Conservation (phyloP, 2,329 filamentous ascomycete species). For the Beauveria pseudobassiana region DNA sequence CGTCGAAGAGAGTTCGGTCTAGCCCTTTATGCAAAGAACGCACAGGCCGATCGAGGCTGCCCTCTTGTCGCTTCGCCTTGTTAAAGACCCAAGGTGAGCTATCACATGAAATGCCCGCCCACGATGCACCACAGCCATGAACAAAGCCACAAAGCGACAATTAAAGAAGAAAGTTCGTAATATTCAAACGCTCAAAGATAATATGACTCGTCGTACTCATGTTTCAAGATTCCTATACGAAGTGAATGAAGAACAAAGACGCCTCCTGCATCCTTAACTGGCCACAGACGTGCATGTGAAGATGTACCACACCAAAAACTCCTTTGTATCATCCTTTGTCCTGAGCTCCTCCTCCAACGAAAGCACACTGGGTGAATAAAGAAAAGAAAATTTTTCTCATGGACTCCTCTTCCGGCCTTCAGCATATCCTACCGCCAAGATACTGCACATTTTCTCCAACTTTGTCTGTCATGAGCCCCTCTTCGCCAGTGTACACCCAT, state of each 20-base stretch:
- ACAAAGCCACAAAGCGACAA: not conserved
- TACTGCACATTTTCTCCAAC: slow-evolving; percentile 47
- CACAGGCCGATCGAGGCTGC: slow-evolving; percentile 2
- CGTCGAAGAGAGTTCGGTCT: not conserved
- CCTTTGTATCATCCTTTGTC: slow-evolving; percentile 9
- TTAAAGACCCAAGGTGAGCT: not conserved
- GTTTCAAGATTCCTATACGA: not conserved
- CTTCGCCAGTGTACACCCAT: slow-evolving; percentile 46
- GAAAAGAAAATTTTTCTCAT: not conserved
- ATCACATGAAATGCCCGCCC: not conserved
- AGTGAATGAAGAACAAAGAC: slow-evolving; percentile 4
- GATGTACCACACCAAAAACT: not conserved
- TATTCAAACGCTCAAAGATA: not conserved
- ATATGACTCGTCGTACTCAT: not conserved
- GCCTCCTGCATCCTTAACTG: not conserved
- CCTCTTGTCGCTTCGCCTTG: not conserved
- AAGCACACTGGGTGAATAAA: not conserved
- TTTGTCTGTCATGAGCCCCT: slow-evolving; percentile 33
- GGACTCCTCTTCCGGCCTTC: not conserved
- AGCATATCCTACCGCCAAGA: slow-evolving; percentile 38
- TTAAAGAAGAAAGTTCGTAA: not conserved
- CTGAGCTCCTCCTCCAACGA: not conserved
- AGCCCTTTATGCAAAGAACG: not conserved
- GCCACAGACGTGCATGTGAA: slow-evolving; percentile 6
- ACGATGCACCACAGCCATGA: not conserved